Conservation (phyloP, 1,284 basidiomycete species). For the Microstroma glucosiphilum region DNA sequence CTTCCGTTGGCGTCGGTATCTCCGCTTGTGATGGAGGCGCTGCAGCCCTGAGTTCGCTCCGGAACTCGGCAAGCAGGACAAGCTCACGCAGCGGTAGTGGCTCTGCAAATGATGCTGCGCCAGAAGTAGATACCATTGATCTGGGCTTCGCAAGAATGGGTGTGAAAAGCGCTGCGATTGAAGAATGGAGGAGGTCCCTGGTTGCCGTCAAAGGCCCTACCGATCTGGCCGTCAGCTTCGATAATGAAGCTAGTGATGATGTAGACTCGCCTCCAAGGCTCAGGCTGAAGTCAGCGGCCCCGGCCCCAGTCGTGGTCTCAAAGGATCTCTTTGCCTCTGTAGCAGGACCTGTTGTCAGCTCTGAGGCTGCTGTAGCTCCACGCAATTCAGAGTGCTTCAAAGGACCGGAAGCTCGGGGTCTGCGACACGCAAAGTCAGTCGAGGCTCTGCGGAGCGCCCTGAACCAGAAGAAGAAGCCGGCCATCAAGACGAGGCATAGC, state of each 20-base stretch:
- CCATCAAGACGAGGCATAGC: not conserved
- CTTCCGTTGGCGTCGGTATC: conserved; percentile 5
- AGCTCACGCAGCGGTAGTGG: no score
- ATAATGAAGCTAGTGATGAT: not conserved
- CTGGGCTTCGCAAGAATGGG: no score
- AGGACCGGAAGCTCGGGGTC: not conserved
- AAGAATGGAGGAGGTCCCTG: not conserved
- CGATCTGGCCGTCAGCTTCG: not conserved
- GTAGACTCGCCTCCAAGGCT: not conserved
- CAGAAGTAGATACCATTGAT: no score
- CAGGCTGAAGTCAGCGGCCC: conserved; percentile 6
- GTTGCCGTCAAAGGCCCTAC: not conserved
- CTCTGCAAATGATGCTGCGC: no score
- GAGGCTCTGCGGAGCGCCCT: conserved; percentile 1
- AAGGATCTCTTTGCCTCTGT: not conserved
- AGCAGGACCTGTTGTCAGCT: not conserved
- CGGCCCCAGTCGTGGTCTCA: not conserved
- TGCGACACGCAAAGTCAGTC: conserved; percentile 4
- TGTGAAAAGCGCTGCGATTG: not conserved
- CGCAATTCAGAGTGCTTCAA: conserved; percentile 5
- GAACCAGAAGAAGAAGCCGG: not conserved
- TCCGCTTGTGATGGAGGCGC: not conserved
- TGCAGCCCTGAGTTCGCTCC: not conserved
- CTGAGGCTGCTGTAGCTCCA: not conserved
- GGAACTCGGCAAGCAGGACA: no score